These are phyloP conservation scores for Geotrichum siamense DNA, from an alignment of 1,139 yeast species.

Conservation along the genomic window DNA sequence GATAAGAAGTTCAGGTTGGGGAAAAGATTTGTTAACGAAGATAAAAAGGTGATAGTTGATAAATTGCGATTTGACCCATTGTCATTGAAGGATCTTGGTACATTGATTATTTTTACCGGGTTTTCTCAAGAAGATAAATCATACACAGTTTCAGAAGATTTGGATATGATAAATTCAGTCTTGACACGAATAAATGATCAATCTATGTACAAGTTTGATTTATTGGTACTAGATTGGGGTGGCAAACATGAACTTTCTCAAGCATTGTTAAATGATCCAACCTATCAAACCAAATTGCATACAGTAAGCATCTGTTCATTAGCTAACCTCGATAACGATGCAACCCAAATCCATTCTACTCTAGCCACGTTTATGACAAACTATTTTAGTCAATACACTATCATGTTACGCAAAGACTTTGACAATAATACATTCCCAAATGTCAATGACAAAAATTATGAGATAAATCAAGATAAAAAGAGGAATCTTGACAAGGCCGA, in stretches of 20 bases:
- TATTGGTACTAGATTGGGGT: conserved; percentile 21
- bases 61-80: conserved; percentile 24
- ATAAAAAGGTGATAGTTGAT: conserved; percentile 18
- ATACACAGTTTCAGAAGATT: conserved; percentile 14
- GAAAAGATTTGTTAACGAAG: conserved; percentile 11
- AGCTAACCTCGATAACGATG: too few relatives aligned
- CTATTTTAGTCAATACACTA: too few relatives aligned
- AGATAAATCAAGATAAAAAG: too few relatives aligned
- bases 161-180: conserved; percentile 21
- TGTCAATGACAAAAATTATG: too few relatives aligned
- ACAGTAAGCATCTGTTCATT: too few relatives aligned
- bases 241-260: conserved; percentile 7
- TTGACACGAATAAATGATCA: conserved; percentile 11
- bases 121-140: conserved; percentile 17
- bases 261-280: too few relatives aligned
- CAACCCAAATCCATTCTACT: background rate
- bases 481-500: too few relatives aligned
- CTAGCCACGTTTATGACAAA: too few relatives aligned
- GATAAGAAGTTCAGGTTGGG: conserved; percentile 27
- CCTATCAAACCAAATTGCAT: too few relatives aligned
- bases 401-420: too few relatives aligned
- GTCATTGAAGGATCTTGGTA: conserved; percentile 24
- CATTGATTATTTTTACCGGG: conserved; percentile 29
- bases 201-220: conserved; percentile 18
- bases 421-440: too few relatives aligned